Conservation (phyloP, 83 land plant species). For the Picea abies region DNA sequence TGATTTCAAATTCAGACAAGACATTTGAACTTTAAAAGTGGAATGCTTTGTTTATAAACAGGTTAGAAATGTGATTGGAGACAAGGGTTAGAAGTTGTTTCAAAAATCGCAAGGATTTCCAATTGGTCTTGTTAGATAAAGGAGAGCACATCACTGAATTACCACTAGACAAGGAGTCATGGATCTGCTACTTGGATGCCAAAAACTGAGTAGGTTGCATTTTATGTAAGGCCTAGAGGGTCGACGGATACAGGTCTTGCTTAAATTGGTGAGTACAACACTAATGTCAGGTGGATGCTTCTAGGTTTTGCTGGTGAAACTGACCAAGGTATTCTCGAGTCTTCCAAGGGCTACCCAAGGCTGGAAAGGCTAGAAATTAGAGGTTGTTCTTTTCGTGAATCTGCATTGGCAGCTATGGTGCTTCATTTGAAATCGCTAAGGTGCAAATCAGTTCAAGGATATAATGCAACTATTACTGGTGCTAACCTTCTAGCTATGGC, state of each 20-base stretch:
- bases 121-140: constrained; percentile 72
- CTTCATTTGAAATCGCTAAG: constrained; percentile 59
- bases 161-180: constrained; percentile 91
- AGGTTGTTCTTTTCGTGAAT: too few relatives aligned
- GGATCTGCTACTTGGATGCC: constrained; percentile 64
- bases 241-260: constrained; percentile 80
- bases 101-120: constrained; percentile 72
- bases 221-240: constrained; percentile 79
- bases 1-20: not conserved
- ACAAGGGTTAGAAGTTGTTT: constrained; percentile 81
- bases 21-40: not conserved
- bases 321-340: constrained; percentile 64
- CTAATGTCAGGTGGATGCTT: too few relatives aligned
- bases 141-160: constrained; percentile 55
- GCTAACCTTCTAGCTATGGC: constrained; percentile 63
- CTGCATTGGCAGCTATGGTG: constrained; percentile 64
- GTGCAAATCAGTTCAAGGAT: constrained; percentile 90
- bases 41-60: not conserved
- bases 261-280: constrained; percentile 74
- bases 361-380: constrained; percentile 85
- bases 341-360: constrained; percentile 72
- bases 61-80: too few relatives aligned
- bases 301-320: too few relatives aligned
- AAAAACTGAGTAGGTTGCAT: constrained; percentile 60
- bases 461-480: constrained; percentile 40